A percentile compares a stretch with the other conserved stretches of the same genome.
These are phyloP conservation scores for Urtica urens DNA, from an alignment of 306 rosid genomes.

Conservation along the genomic window DNA sequence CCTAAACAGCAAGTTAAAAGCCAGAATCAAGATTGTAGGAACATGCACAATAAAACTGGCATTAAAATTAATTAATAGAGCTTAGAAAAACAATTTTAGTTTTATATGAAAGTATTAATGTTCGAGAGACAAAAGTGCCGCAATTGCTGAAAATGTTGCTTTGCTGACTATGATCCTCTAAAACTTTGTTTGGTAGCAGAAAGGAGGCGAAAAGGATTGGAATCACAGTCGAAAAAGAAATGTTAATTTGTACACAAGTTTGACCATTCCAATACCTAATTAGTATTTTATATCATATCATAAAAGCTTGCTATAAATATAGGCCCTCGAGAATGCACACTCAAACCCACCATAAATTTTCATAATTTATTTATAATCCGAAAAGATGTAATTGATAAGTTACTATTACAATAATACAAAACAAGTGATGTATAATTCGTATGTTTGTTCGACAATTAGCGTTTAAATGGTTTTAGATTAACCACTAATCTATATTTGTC, in stretches of 20 bases:
- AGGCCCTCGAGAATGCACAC: conserved; percentile 33
- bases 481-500: no score
- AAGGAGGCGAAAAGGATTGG: conserved; percentile 50
- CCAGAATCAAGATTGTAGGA: no score
- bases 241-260: conserved; percentile 16
- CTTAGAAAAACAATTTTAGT: not conserved
- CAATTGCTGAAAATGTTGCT: conserved; percentile 41
- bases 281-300: not conserved
- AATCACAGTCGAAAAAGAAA: conserved; percentile 43
- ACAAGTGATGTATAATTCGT: no score
- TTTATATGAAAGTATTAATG: not conserved
- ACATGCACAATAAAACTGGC: not conserved
- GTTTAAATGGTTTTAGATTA: no score
- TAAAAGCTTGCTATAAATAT: conserved; percentile 11
- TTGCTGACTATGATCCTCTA: conserved; percentile 37
- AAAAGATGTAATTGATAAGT: conserved; percentile 16
- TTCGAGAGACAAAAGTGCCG: conserved; percentile 29
- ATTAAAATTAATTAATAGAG: not conserved
- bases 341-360: conserved; percentile 4
- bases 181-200: conserved; percentile 30
- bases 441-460: no score
- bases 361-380: conserved; percentile 6
- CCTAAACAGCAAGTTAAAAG: no score
- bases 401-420: no score
- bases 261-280: conserved; percentile 47